Evolutionary conservation across 352 stramenopile genomes (phyloP), one percentile per base, ranked within the genome.

Genomic region (Plasmopara viticola): DNA sequence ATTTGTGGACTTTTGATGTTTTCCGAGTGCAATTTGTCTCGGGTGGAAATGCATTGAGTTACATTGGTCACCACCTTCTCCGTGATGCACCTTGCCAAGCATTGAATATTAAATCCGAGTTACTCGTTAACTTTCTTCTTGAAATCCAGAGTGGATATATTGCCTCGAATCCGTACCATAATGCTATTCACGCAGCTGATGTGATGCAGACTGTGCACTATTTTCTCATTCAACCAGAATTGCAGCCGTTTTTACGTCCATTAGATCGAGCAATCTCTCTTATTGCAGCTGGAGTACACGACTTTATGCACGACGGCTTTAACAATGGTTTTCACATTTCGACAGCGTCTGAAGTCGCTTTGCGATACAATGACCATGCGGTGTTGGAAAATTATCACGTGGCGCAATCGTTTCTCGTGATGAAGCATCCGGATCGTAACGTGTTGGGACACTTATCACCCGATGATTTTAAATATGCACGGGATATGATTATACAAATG

Each of bases 261-360:
- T 60, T 91, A 0, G 82, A 93, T 55, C 70, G 78, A n/a, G 78
- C 71, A 25, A 63, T 90, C 0, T 66, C 86, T 13, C 63, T 96
- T 17, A 67, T 95, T 39, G 75, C 83, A 3, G 86, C 86, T 4
- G 78, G 69, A 4, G 87, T 96, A 42, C 87, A 96, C 60, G 87
- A 96, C 50, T 94, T 93, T 57, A 90, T 85, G 64, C 87, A 96
- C 58, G 84, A 94, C 43, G 87, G 86, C 7, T 91, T 92, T 49
- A 96, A 94, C 64, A 94, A 96, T 58, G 84, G 76, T 29, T 95
- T 96, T 41, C 84, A 95, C 57, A 91, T 95, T 45, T 85, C 71
- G 14, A 88, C 83, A 7, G 78, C 77, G 9, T 93, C 82, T 4
- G 84, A 95, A 57, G 86, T 96, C 29, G 84, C 87, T 6, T 56